A percentile compares a stretch with the other conserved stretches of the same genome.
phyloP scores from a whole-genome alignment of 208 protist genomes.

The Crithidia sp. region DNA sequence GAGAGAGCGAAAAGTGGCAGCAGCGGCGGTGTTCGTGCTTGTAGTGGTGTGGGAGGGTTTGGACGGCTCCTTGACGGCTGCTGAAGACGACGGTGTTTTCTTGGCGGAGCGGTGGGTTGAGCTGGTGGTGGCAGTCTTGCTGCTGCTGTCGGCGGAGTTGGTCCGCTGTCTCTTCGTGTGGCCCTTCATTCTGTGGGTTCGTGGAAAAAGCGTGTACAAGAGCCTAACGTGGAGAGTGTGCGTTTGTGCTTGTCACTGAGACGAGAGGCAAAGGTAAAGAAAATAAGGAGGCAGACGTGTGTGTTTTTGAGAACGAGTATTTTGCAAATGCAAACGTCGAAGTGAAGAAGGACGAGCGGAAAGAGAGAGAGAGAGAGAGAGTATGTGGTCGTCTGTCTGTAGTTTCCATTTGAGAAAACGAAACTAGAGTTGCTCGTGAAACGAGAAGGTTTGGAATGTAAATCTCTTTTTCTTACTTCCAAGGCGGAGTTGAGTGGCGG shows the following conservation, averaged over 20 bases:
- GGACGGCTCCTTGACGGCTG: not conserved
- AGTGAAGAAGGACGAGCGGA: not conserved
- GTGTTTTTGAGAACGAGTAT: too few species aligned
- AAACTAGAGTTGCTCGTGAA: too few species aligned
- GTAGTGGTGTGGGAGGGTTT: not conserved
- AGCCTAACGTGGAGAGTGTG: too few species aligned
- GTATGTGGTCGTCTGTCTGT: too few species aligned
- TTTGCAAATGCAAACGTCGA: too few species aligned
- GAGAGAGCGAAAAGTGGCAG: not conserved
- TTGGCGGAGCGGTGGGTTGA: not conserved
- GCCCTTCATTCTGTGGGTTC: conserved; percentile 6
- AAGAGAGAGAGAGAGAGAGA: not conserved
- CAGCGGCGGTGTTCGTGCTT: not conserved
- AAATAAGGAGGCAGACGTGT: not conserved
- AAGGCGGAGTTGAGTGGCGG: too few species aligned
- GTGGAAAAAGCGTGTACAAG: too few species aligned
- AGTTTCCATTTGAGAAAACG: too few species aligned
- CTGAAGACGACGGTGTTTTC: not conserved
- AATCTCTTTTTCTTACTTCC: too few species aligned
- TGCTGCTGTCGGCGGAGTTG: not conserved
- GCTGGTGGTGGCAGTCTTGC: too few species aligned
- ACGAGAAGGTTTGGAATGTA: too few species aligned
- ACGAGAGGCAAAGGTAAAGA: not conserved
- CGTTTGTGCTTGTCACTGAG: too few species aligned
- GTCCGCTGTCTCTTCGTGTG: conserved; percentile 10